These are phyloP conservation scores for Tubosaeta sp. DNA, from an alignment of 768 basidiomycete genomes.

Conservation along the genomic window DNA sequence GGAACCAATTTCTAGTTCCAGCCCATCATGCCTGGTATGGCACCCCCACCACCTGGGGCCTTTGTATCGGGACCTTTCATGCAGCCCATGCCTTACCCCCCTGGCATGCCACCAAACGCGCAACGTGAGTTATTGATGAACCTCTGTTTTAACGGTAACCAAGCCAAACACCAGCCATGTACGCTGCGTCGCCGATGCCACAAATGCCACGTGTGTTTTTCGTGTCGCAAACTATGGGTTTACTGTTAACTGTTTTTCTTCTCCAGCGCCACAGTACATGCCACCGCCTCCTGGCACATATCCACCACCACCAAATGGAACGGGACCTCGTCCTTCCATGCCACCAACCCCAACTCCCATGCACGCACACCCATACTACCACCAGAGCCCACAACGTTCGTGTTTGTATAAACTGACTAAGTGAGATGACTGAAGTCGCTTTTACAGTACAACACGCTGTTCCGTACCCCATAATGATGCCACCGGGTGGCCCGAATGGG, in stretches of 20 bases:
- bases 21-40: conserved; percentile 87
- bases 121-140: conserved; percentile 25
- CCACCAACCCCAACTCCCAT: conserved; percentile 88
- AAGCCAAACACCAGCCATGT: conserved; percentile 56
- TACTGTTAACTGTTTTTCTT: conserved; percentile 3
- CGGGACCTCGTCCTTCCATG: conserved; percentile 80
- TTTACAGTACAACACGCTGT: conserved; percentile 77
- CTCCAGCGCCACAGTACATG: conserved; percentile 72
- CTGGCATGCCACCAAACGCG: conserved; percentile 76
- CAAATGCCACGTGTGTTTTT: conserved; percentile 77
- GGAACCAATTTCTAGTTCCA: conserved; percentile 23
- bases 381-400: conserved; percentile 85
- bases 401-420: conserved; percentile 14
- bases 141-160: background rate
- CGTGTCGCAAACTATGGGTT: background rate
- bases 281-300: conserved; percentile 72
- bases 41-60: conserved; percentile 71
- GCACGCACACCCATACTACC: conserved; percentile 84
- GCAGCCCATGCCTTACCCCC: conserved; percentile 83
- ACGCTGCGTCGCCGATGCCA: conserved; percentile 74
- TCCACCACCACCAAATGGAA: conserved; percentile 73
- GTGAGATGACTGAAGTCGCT: conserved; percentile 25
- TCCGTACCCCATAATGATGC: conserved; percentile 89
- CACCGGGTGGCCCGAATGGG: conserved; percentile 58
- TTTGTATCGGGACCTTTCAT: conserved; percentile 81